These are phyloP conservation scores for Fusarium haematococcum DNA, from an alignment of 2,329 filamentous ascomycete genomes.

Conservation along the genomic window DNA sequence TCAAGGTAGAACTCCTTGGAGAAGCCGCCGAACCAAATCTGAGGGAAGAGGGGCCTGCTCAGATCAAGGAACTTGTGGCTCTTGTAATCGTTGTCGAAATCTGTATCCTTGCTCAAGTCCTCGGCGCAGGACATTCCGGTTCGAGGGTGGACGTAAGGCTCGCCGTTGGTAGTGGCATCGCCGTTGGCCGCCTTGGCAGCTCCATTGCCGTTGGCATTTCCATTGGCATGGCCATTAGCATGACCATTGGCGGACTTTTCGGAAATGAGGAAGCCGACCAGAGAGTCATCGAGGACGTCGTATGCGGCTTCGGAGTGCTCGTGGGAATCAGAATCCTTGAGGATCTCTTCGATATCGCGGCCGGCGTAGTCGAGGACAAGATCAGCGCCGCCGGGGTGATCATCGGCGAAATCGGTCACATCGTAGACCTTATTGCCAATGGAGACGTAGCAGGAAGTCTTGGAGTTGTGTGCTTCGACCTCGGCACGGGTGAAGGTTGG, in stretches of 20 bases:
- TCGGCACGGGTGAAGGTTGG: conserved; percentile 86
- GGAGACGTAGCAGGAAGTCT: conserved; percentile 91
- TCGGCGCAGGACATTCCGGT: conserved; percentile 93
- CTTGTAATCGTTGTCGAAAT: conserved; percentile 80
- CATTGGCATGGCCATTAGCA: conserved; percentile 49
- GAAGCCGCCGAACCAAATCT: conserved; percentile 91
- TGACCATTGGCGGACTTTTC: conserved; percentile 59
- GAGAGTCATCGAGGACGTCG: conserved; percentile 88
- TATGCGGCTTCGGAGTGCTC: conserved; percentile 93
- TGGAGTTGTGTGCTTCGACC: conserved; percentile 82
- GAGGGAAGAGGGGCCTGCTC: conserved; percentile 83
- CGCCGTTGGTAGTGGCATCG: conserved; percentile 42
- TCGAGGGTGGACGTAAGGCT: conserved; percentile 62
- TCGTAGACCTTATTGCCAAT: conserved; percentile 93
- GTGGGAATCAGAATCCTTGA: conserved; percentile 87
- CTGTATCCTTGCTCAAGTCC: conserved; percentile 88
- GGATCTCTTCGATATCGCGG: conserved; percentile 84
- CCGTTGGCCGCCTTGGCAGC: conserved; percentile 46
- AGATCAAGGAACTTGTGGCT: conserved; percentile 95
- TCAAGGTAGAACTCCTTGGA: conserved; percentile 96
- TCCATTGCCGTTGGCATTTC: conserved; percentile 43
- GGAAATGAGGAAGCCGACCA: conserved; percentile 82
- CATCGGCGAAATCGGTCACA: conserved; percentile 88
- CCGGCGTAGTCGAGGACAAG: conserved; percentile 91
- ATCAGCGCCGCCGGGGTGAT: conserved; percentile 91